These are phyloP conservation scores for Phaeosphaeria sp. DNA, from an alignment of 2,329 filamentous ascomycete species.

Conservation along the genomic window DNA sequence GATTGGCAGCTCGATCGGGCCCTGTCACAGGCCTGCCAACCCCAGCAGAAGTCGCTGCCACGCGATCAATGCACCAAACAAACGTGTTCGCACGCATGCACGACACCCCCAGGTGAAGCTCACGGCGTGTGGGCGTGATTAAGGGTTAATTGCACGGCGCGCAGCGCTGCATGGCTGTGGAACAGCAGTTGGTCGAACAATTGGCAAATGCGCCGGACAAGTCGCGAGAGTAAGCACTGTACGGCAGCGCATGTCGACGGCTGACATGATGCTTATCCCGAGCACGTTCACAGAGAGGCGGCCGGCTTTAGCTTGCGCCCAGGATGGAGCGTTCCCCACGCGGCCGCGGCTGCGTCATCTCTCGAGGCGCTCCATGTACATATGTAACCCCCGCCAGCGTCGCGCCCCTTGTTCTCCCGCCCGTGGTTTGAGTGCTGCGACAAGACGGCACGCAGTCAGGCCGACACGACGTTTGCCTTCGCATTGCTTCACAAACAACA, in stretches of 20 bases:
- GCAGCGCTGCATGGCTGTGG: conserved; percentile 1
- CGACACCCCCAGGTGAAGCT: conserved; percentile 10
- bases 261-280: neutral
- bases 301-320: conserved; percentile 4
- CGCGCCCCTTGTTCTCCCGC: conserved; percentile 17
- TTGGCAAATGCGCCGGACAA: neutral
- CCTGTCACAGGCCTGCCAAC: conserved; percentile 2
- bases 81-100: neutral
- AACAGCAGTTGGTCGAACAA: conserved; percentile 4
- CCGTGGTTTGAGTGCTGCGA: conserved; percentile 30
- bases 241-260: neutral
- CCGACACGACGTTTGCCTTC: conserved; percentile 16
- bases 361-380: conserved; percentile 23
- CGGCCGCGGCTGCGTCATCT: conserved; percentile 29
- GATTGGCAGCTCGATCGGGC: conserved; percentile 1
- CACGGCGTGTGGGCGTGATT: conserved; percentile 10
- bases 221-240: neutral
- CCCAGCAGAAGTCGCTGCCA: conserved; percentile 4
- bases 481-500: conserved; percentile 1
- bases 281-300: neutral
- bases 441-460: conserved; percentile 23
- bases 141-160: conserved; percentile 1
- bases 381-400: conserved; percentile 31
- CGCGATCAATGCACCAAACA: conserved; percentile 8
- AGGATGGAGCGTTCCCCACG: conserved; percentile 28